Evolutionary conservation across 1,284 basidiomycete genomes (phyloP), one percentile per base, ranked within the genome.

Genomic region (Farysia itapuensis): DNA sequence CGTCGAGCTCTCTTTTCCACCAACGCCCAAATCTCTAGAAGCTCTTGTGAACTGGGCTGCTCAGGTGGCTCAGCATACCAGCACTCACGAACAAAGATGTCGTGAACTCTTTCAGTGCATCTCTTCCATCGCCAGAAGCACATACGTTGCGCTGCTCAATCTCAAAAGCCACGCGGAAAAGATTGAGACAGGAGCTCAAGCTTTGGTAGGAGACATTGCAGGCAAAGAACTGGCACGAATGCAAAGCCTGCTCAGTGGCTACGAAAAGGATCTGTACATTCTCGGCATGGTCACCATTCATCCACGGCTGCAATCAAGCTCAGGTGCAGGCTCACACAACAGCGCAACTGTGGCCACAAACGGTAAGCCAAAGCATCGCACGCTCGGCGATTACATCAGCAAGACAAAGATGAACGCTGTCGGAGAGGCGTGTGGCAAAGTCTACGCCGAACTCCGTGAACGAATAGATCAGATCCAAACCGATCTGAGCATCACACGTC

Each of bases 371-470:
- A 53, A 50, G 24, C 49, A 64, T 31, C 42, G 57, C 2, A 67
- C 60, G n/a, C 63, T 75, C 13, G 68, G 66, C 32, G 64, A 69
- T 46, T 72, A 67, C 29, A 63, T 75, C 38, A 53, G 53, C 42
- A 46, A 53, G 20, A 43, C 49, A 32, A 60, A 67, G 33, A 69
- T 73, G 57, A 56, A 43, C 3, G 59, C 59, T 5, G 64, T 69
- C n/a, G 73, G 67, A 1, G 47, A 66, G 8, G 57, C 57, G 2
- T 75, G 70, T 32, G 31, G 36, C 18, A 37, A 43, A 13, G 59
- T 71, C 39, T 52, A 64, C 23, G 20, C 45, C 2, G 60, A 65
- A 34, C 45, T 75, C 4, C 64, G 49, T 2, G 45, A 44, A 15
- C 50, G 53, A 5, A 58, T 69, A 35, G 43, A 49, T 12, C 33